These are phyloP conservation scores for Camillea tinctor DNA, from an alignment of 2,329 filamentous ascomycete species.

Conservation along the genomic window DNA sequence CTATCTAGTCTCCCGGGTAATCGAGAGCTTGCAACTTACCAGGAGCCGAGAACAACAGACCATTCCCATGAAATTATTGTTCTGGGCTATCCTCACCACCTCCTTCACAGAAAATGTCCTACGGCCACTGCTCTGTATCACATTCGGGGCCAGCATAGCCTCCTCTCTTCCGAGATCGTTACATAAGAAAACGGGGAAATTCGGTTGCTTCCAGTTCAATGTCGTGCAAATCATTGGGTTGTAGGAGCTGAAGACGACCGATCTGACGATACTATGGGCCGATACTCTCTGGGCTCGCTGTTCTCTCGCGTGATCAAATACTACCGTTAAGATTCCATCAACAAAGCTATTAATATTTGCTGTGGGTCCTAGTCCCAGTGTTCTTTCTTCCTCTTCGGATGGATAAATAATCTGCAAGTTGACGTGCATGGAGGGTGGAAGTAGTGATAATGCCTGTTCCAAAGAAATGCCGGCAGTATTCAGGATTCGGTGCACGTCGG, in stretches of 20 bases:
- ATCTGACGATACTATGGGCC: slow-evolving; percentile 72
- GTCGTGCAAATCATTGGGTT: slow-evolving; percentile 88
- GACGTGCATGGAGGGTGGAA: slow-evolving; percentile 79
- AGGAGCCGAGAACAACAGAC: slow-evolving; percentile 85
- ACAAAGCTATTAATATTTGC: slow-evolving; percentile 84
- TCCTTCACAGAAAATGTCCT: slow-evolving; percentile 89
- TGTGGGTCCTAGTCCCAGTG: slow-evolving; percentile 68
- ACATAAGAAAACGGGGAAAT: slow-evolving; percentile 93
- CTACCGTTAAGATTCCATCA: slow-evolving; percentile 77
- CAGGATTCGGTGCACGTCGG: slow-evolving; percentile 69
- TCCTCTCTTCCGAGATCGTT: slow-evolving; percentile 79
- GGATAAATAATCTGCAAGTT: slow-evolving; percentile 94
- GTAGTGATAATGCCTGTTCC: slow-evolving; percentile 68
- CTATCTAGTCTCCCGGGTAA: not conserved
- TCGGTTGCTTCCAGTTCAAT: slow-evolving; percentile 98
- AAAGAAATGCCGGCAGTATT: slow-evolving; percentile 77
- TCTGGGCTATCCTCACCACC: slow-evolving; percentile 85
- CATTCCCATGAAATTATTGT: slow-evolving; percentile 97
- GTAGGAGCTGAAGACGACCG: slow-evolving; percentile 91
- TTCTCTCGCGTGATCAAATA: slow-evolving; percentile 85
- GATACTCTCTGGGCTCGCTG: slow-evolving; percentile 60
- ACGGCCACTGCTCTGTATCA: slow-evolving; percentile 59
- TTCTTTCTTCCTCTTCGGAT: slow-evolving; percentile 68
- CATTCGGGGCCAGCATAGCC: slow-evolving; percentile 35
- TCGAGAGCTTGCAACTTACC: slow-evolving; percentile 52